A percentile compares a stretch with the other conserved stretches of the same genome.
Evolutionary conservation across 169 alveolate species (phyloP).

Genomic region (Eimeria sp.): DNA sequence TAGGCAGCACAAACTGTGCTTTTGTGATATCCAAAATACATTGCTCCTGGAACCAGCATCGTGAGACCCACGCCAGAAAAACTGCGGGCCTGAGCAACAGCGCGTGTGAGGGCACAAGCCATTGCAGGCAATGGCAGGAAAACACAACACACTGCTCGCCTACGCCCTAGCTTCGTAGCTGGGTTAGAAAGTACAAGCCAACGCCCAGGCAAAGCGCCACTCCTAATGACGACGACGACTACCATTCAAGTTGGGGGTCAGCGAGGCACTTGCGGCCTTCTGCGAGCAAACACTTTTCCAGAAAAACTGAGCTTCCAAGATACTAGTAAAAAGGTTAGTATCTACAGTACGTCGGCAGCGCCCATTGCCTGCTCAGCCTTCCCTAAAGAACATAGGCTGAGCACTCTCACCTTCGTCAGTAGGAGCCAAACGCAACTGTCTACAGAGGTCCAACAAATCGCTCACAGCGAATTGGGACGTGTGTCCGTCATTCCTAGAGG

Average conservation of each 20-base stretch:
- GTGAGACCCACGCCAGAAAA: not conserved
- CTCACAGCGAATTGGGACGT: not conserved
- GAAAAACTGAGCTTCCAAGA: not conserved
- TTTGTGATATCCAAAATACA: not conserved
- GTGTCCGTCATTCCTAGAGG: slow-evolving; percentile 45
- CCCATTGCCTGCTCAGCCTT: not conserved
- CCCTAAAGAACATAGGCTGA: not conserved
- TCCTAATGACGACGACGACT: not conserved
- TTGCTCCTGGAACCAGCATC: not conserved
- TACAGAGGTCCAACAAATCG: slow-evolving; percentile 62
- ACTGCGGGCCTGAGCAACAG: not conserved
- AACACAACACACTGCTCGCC: not conserved
- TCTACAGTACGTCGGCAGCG: not conserved
- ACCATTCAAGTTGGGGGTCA: slow-evolving; percentile 57
- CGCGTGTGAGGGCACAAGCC: not conserved
- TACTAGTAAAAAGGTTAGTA: not conserved
- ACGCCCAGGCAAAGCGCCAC: not conserved
- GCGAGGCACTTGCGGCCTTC: slow-evolving; percentile 31
- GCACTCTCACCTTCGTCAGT: slow-evolving; percentile 5
- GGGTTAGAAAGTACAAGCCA: not conserved
- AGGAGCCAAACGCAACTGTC: slow-evolving; percentile 32
- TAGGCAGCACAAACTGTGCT: not conserved
- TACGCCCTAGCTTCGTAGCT: not conserved
- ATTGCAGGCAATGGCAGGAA: not conserved
- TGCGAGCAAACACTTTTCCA: not conserved